Percentiles rank a stretch among this genome's conserved stretches.
phyloP scores from a whole-genome alignment of 192 early-diverging fungal species.

The Backusella australiensis region DNA sequence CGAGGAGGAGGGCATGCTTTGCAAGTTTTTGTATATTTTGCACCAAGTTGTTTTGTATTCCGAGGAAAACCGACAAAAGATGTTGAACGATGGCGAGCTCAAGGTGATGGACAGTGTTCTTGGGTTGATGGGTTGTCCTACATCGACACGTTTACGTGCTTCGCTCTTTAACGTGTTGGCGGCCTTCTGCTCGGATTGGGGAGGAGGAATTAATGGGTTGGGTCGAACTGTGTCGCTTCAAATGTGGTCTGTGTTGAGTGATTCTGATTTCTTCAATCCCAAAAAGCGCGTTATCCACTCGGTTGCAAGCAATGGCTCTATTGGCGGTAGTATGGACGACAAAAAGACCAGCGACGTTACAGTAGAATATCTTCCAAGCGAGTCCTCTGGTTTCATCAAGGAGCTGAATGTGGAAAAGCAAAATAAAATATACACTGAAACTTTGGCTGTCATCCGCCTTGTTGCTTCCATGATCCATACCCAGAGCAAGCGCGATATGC shows the following conservation, averaged over 20 bases:
- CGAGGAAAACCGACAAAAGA: constrained; percentile 55
- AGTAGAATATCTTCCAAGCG: constrained; percentile 18
- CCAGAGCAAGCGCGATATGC: constrained; percentile 36
- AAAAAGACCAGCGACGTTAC: no score
- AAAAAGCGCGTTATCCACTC: constrained; percentile 33
- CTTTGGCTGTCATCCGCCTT: constrained; percentile 77
- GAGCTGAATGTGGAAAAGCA: constrained; percentile 76
- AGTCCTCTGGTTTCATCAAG: constrained; percentile 73
- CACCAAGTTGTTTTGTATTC: constrained; percentile 79
- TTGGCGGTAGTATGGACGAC: background rate
- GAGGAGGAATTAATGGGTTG: constrained; percentile 36
- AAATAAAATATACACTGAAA: constrained; percentile 74
- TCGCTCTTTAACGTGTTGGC: constrained; percentile 74
- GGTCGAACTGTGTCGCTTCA: constrained; percentile 62
- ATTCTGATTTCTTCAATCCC: constrained; percentile 56
- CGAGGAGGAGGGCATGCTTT: constrained; percentile 71
- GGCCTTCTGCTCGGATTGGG: constrained; percentile 71
- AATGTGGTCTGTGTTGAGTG: constrained; percentile 82
- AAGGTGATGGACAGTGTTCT: constrained; percentile 73
- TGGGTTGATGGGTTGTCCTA: constrained; percentile 72
- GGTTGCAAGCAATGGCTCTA: constrained; percentile 15
- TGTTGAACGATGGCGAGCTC: constrained; percentile 70
- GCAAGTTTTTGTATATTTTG: constrained; percentile 75
- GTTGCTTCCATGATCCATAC: constrained; percentile 68
- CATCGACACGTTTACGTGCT: constrained; percentile 81